Base-by-base conservation (phyloP, 495 filamentous ascomycete genomes). In the Annulohypoxylon stygium region DNA sequence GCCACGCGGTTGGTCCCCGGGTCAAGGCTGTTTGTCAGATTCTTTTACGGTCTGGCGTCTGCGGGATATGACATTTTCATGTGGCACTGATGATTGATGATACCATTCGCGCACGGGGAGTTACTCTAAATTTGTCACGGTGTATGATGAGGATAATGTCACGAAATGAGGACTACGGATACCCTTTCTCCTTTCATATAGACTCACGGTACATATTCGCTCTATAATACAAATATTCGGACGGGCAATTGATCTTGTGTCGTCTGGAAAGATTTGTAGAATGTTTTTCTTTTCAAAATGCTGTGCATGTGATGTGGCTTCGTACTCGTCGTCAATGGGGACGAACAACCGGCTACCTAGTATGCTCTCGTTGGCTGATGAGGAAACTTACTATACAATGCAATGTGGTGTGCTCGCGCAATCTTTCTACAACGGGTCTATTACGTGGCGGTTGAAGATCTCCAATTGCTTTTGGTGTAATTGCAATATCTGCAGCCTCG, bases 61-160 rank as follows among this genome's bases (percentile, higher is more conserved):
- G 6, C 5, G 48, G 61, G 63, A 20, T 47, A 47, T n/a, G 43
- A 45, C 18, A 34, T 59, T 67, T 67, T 51, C 25, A 71, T 30
- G 51, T 48, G 61, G 41, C 61, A 64, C 41, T 65, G 34, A 72
- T 20, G 69, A 71, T 51, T 69, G 26, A 65, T 53, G 69, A 75
- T 71, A 75, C 73, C 73, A 72, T 47, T 65, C 69, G 45, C 55
- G 48, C 60, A 51, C 68, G 68, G 20, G 53, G 58, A 50, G 36
- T 62, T 48, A 45, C 26, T 36, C 25, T 16, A 45, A 25, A 12
- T 55, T 53, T 36, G 11, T 60, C 47, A 12, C 36, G n/a, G 11
- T 53, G 18, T 53, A 43, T 60, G 10, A 60, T n/a, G 53, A 57
- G 54, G 11, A 55, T 66, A 26, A 61, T 18, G 45, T 61, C 25